Percentiles rank a stretch among this genome's conserved stretches.
Conservation (phyloP, 202 grass and related monocot species). For the Setaria italica region DNA sequence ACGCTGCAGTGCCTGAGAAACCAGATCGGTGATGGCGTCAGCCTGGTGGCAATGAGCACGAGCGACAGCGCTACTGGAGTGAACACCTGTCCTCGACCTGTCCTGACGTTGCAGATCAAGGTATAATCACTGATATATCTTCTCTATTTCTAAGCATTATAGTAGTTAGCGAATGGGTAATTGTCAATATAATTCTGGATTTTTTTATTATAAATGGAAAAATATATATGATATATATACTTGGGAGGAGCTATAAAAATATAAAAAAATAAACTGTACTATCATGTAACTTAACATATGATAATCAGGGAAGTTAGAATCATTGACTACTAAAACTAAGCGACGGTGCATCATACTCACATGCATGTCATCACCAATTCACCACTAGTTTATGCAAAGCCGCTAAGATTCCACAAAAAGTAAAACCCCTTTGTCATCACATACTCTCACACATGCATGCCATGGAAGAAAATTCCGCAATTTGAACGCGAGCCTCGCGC, state of each 20-base stretch:
- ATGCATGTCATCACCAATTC: too few relatives aligned
- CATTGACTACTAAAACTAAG: too few relatives aligned
- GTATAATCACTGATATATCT: constrained; percentile 21
- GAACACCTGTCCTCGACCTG: background rate
- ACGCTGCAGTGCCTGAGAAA: constrained; percentile 58
- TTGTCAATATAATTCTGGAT: too few relatives aligned
- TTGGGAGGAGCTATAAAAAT: too few relatives aligned
- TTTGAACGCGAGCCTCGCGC: background rate
- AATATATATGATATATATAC: too few relatives aligned
- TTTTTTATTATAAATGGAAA: too few relatives aligned
- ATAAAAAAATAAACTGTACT: too few relatives aligned
- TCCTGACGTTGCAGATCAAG: constrained; percentile 60
- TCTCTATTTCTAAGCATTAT: background rate
- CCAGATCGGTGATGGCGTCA: constrained; percentile 30
- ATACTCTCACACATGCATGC: background rate
- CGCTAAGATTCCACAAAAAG: constrained; percentile 17
- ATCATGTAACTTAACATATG: too few relatives aligned
- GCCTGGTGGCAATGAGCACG: constrained; percentile 51
- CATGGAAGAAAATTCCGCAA: background rate
- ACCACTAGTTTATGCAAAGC: background rate
- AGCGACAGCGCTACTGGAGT: background rate
- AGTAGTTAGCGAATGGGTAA: background rate
- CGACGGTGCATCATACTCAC: too few relatives aligned
- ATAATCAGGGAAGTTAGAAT: too few relatives aligned
- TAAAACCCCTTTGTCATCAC: background rate